Evolutionary conservation across 352 stramenopile species (phyloP).

Genomic region (Phytopythium vexans): DNA sequence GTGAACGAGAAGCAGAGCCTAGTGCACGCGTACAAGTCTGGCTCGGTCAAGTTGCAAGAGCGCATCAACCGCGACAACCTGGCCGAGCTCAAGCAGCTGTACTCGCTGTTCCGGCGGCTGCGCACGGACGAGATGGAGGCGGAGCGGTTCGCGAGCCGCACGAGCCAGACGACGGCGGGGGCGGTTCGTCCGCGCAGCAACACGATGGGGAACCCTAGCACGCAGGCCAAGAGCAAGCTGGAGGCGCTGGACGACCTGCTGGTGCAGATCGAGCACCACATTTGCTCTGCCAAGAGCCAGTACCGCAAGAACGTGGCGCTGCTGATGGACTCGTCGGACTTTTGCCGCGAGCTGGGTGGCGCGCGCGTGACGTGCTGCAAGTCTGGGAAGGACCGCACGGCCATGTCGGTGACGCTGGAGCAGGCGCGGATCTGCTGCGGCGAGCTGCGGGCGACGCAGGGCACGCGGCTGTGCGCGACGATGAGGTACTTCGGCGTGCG

Average conservation of each 20-base stretch:
- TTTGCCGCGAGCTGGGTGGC: constrained; percentile 84
- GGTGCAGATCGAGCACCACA: constrained; percentile 68
- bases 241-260: constrained; percentile 65
- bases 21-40: constrained; percentile 74
- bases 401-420: constrained; percentile 96
- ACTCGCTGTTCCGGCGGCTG: constrained; percentile 46
- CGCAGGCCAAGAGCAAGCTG: constrained; percentile 20
- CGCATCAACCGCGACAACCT: constrained; percentile 82
- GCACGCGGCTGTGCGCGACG: constrained; percentile 52
- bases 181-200: too few relatives aligned
- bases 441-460: constrained; percentile 55
- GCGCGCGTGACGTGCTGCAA: constrained; percentile 97
- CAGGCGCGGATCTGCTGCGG: constrained; percentile 68
- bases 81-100: constrained; percentile 58
- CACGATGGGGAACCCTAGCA: too few relatives aligned
- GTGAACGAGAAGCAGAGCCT: constrained; percentile 87
- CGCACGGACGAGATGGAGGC: constrained; percentile 37
- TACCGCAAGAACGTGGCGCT: constrained; percentile 84
- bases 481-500: constrained; percentile 78
- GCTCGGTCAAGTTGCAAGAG: constrained; percentile 73
- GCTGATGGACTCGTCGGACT: constrained; percentile 79
- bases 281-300: constrained; percentile 58
- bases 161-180: constrained; percentile 1
- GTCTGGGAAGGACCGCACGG: constrained; percentile 96
- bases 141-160: constrained; percentile 11